Evolutionary conservation across 257 asterid genomes (phyloP).

Genomic region (Eucommia ulmoides): DNA sequence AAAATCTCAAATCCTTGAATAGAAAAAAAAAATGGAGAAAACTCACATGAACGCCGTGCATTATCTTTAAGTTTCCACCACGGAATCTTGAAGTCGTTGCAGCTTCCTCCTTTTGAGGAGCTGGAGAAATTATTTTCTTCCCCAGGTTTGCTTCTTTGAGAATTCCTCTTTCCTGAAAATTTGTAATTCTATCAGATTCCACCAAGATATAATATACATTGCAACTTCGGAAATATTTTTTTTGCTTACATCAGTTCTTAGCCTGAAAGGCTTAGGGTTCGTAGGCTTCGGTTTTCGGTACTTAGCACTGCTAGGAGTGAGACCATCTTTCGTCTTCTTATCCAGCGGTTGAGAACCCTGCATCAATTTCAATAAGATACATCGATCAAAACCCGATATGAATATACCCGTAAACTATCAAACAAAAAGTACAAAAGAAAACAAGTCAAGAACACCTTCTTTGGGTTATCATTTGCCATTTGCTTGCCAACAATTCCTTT

Average conservation of each 20-base stretch:
- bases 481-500: conserved; percentile 35
- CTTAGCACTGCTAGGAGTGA: conserved; percentile 23
- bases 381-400: no score
- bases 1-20: neutral
- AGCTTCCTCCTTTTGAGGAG: conserved; percentile 18
- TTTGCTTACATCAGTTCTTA: conserved; percentile 87
- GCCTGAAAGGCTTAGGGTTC: conserved; percentile 88
- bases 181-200: conserved; percentile 9
- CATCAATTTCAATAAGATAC: conserved; percentile 4
- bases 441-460: no score
- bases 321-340: conserved; percentile 26
- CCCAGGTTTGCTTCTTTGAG: conserved; percentile 75
- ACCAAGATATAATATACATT: neutral
- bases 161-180: conserved; percentile 76
- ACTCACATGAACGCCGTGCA: conserved; percentile 35
- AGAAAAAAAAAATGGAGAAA: neutral
- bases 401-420: no score
- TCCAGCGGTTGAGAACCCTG: conserved; percentile 33
- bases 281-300: conserved; percentile 70
- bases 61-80: conserved; percentile 21
- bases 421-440: no score
- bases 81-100: conserved; percentile 15
- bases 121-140: conserved; percentile 20
- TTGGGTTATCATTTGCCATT: no score
- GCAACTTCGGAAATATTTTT: conserved; percentile 3